phyloP scores from a whole-genome alignment of 768 basidiomycete species.

The Suillus luteus region DNA sequence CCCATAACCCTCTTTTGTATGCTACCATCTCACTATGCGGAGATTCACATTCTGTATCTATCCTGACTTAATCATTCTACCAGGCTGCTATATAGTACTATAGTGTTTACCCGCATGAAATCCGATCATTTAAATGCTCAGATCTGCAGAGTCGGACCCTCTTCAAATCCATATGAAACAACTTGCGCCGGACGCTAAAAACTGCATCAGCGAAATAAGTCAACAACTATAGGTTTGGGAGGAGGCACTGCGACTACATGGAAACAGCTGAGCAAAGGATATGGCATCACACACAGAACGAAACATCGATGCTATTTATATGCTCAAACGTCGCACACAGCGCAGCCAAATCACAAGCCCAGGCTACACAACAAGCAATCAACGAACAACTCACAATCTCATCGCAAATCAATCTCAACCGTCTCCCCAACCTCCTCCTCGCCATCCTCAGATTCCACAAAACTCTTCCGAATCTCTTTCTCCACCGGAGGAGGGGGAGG shows the following conservation, averaged over 20 bases:
- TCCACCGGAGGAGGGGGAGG: conserved; percentile 80
- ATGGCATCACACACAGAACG: neutral
- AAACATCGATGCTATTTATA: neutral
- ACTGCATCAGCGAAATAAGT: neutral
- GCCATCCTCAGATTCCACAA: conserved; percentile 51
- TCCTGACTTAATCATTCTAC: neutral
- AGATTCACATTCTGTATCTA: neutral
- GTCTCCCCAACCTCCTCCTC: conserved; percentile 82
- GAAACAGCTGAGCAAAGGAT: neutral
- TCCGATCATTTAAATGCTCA: neutral
- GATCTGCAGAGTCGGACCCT: neutral
- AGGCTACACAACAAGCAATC: neutral
- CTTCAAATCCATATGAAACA: neutral
- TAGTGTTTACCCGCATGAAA: neutral
- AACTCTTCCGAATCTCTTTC: conserved; percentile 55
- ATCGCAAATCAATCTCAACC: conserved; percentile 66
- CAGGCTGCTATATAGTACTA: neutral
- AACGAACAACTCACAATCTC: neutral
- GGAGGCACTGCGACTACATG: neutral
- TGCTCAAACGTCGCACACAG: neutral
- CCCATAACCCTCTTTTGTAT: conserved; percentile 1
- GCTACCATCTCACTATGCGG: neutral
- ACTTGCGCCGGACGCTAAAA: neutral
- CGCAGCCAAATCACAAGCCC: neutral
- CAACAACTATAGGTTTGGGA: neutral